Percentiles rank a stretch among this genome's conserved stretches.
phyloP scores from a whole-genome alignment of 805 yeast genomes.

The Cyberlindnera nakhonratchasimensis region DNA sequence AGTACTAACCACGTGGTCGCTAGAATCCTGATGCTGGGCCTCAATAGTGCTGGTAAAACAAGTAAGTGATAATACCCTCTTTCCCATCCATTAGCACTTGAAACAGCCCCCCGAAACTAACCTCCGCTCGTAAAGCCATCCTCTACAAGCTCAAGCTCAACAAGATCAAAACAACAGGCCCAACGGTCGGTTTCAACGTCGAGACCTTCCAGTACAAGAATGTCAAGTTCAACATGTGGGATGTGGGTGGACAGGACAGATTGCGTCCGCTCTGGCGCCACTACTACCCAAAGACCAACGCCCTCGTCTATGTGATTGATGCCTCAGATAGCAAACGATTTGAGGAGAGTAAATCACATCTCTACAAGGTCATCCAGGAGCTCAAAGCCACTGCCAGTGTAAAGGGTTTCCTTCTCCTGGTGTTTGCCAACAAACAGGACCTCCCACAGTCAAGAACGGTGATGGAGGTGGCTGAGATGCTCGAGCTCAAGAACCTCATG shows the following conservation, averaged over 20 bases:
- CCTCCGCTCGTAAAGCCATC: slow-evolving; percentile 39
- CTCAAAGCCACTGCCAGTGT: slow-evolving; percentile 51
- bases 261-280: slow-evolving; percentile 94
- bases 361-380: slow-evolving; percentile 74
- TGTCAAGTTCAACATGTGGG: slow-evolving; percentile 86
- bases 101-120: too few species aligned
- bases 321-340: slow-evolving; percentile 69
- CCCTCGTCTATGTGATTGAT: slow-evolving; percentile 87
- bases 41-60: slow-evolving; percentile 92
- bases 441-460: slow-evolving; percentile 88
- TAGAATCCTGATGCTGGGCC: slow-evolving; percentile 78
- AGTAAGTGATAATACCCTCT: slow-evolving; percentile 26
- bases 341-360: slow-evolving; percentile 73
- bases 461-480: slow-evolving; percentile 72
- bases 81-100: too few species aligned
- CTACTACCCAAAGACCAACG: slow-evolving; percentile 90
- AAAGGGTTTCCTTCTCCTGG: slow-evolving; percentile 72
- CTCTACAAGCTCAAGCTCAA: slow-evolving; percentile 80
- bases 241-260: slow-evolving; percentile 94
- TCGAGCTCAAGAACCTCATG: slow-evolving; percentile 55
- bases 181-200: slow-evolving; percentile 92
- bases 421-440: slow-evolving; percentile 93
- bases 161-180: slow-evolving; percentile 74
- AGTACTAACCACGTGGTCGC: slow-evolving; percentile 27
- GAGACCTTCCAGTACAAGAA: slow-evolving; percentile 81